These are phyloP conservation scores for Alternaria hordeiaustralica DNA, from an alignment of 2,329 filamentous ascomycete species.

Conservation along the genomic window DNA sequence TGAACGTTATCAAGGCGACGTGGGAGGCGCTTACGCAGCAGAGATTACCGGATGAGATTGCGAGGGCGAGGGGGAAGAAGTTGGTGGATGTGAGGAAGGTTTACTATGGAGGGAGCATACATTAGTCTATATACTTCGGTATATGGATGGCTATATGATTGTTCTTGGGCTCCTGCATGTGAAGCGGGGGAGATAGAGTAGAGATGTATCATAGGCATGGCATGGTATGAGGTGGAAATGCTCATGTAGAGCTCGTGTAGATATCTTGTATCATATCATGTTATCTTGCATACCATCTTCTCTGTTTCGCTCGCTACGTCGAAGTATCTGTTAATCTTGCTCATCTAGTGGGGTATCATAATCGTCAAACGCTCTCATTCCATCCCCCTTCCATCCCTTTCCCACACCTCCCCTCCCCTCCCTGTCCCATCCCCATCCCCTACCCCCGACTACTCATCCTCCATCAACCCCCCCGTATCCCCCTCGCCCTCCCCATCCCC, in stretches of 20 bases:
- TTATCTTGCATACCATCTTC: background rate
- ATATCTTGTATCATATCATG: constrained; percentile 6
- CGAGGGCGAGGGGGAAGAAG: constrained; percentile 89
- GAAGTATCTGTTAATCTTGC: background rate
- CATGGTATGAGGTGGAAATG: background rate
- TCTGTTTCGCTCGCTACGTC: background rate
- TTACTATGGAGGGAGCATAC: constrained; percentile 79
- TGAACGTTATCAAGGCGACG: constrained; percentile 96
- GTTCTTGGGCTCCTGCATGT: too few relatives aligned
- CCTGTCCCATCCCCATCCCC: background rate
- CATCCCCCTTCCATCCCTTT: background rate
- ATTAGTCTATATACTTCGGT: constrained; percentile 16
- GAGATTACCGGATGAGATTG: constrained; percentile 86
- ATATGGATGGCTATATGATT: too few relatives aligned
- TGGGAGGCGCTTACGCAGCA: constrained; percentile 84
- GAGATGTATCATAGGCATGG: constrained; percentile 20
- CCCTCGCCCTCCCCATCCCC: constrained; percentile 7
- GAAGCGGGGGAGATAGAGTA: background rate
- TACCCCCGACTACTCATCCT: background rate
- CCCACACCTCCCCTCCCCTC: background rate
- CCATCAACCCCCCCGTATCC: background rate
- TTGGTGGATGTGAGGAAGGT: constrained; percentile 95
- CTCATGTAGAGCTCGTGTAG: background rate
- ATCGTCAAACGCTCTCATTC: background rate
- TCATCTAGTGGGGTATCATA: constrained; percentile 6